phyloP scores from a whole-genome alignment of 2,329 filamentous ascomycete genomes.

The Aureobasidium vineae region DNA sequence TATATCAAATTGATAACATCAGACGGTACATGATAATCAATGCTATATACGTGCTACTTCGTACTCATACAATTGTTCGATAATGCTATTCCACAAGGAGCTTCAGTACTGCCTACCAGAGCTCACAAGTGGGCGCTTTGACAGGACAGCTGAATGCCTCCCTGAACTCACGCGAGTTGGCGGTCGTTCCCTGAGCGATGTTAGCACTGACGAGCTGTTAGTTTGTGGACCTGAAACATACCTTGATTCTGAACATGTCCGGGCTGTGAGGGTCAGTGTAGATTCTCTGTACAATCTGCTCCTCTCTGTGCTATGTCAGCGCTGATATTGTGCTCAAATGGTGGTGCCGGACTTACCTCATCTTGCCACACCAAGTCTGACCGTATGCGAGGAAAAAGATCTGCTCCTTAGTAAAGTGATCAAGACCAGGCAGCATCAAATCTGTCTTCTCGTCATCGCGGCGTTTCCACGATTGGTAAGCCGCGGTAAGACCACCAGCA shows the following conservation, averaged over 20 bases:
- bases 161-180: slow-evolving; percentile 65
- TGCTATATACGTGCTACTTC: neutral
- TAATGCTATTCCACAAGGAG: neutral
- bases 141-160: slow-evolving; percentile 65
- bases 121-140: slow-evolving; percentile 65
- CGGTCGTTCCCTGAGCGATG: slow-evolving; percentile 54
- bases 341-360: slow-evolving; percentile 27
- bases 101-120: slow-evolving; percentile 55
- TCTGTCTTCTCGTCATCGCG: slow-evolving; percentile 54
- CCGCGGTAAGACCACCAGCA: slow-evolving; percentile 62
- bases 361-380: slow-evolving; percentile 63
- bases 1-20: too few relatives aligned
- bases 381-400: slow-evolving; percentile 59
- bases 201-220: neutral
- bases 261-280: slow-evolving; percentile 66
- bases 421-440: slow-evolving; percentile 58
- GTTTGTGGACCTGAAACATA: neutral
- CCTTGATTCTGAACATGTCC: slow-evolving; percentile 54
- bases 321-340: neutral
- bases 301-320: slow-evolving; percentile 45
- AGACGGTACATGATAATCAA: neutral
- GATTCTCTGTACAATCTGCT: slow-evolving; percentile 57
- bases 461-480: slow-evolving; percentile 65
- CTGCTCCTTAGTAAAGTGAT: slow-evolving; percentile 64
- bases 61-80: neutral